Evolutionary conservation across 2,329 filamentous ascomycete species (phyloP), one percentile per base, ranked within the genome.

Genomic region (Fusarium mangiferae): DNA sequence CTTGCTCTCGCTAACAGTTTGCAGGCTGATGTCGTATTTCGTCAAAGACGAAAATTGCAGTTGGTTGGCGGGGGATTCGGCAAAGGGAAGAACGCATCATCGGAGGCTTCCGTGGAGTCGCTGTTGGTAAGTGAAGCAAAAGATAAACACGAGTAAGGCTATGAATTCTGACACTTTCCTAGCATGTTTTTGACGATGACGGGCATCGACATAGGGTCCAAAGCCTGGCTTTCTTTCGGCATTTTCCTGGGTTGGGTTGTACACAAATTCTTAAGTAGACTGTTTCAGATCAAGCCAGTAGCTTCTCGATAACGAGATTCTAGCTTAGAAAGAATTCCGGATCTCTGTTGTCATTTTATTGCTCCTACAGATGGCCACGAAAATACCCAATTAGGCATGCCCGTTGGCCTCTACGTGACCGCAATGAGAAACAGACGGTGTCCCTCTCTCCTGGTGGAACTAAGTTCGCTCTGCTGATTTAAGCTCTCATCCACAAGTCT

Each of bases 91-190:
- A 24, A 35, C 1, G 12, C 17, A 15, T 9, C 30, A 15, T 24
- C n/a, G 4, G 30, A 36, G 20, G 3, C 6, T 7, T 17, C 26
- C 2, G 14, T 17, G 3, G 22, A 36, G 48, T 52, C 30, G 5
- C 8, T 52, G 3, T 14, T 15, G 17, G 30, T 36, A 36, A 36
- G 48, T 49, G 15, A 18, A n/a, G 3, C 20, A 13, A 1, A 3
- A 0, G 7, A 30, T 18, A 4, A 17, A 4, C 0, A 1, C 3
- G 20, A 18, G 0, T 18, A 33, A 1, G 3, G 0, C 14, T 9
- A 10, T 15, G 15, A 7, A 2, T 12, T 0, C 46, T 49, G 46
- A 49, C 22, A 3, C 2, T 17, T 18, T n/a, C 30, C 15, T 2
- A 49, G 46, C 46, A 49, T 49, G 15, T 18, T 18, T 49, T 49